phyloP scores from a whole-genome alignment of 2,329 filamentous ascomycete species.

The Beauveria varroae region DNA sequence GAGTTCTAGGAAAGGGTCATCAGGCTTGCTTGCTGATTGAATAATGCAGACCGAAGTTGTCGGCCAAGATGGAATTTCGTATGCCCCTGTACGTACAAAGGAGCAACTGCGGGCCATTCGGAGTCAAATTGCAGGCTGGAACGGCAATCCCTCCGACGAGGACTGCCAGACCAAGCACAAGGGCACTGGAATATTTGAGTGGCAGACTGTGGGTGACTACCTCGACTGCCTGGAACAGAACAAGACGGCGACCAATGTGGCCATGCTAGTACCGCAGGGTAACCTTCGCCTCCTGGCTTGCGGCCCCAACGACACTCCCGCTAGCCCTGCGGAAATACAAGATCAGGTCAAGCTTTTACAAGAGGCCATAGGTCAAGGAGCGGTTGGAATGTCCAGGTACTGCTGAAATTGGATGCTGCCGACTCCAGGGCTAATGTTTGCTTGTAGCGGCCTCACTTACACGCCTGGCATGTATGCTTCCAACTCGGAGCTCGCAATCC shows the following conservation, averaged over 20 bases:
- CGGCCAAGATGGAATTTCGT: conserved; percentile 20
- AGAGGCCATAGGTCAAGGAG: conserved; percentile 17
- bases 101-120: conserved; percentile 16
- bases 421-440: not conserved
- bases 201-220: conserved; percentile 18
- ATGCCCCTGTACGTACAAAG: conserved; percentile 15
- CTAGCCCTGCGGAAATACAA: conserved; percentile 14
- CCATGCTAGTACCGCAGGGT: conserved; percentile 19
- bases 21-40: not conserved
- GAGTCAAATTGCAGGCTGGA: conserved; percentile 19
- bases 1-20: not conserved
- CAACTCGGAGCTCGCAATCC: conserved; percentile 17
- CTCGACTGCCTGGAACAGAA: conserved; percentile 18
- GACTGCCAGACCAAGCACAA: conserved; percentile 15
- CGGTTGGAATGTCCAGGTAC: conserved; percentile 19
- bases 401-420: not conserved
- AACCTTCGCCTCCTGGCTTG: conserved; percentile 18
- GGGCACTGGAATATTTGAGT: conserved; percentile 16
- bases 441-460: conserved; percentile 17
- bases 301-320: conserved; percentile 17
- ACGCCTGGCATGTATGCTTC: conserved; percentile 22
- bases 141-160: conserved; percentile 18
- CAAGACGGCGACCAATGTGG: conserved; percentile 18
- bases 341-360: conserved; percentile 16
- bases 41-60: conserved; percentile 17